Base-by-base conservation (phyloP, 495 filamentous ascomycete species). In the Cercophora newfieldiana region DNA sequence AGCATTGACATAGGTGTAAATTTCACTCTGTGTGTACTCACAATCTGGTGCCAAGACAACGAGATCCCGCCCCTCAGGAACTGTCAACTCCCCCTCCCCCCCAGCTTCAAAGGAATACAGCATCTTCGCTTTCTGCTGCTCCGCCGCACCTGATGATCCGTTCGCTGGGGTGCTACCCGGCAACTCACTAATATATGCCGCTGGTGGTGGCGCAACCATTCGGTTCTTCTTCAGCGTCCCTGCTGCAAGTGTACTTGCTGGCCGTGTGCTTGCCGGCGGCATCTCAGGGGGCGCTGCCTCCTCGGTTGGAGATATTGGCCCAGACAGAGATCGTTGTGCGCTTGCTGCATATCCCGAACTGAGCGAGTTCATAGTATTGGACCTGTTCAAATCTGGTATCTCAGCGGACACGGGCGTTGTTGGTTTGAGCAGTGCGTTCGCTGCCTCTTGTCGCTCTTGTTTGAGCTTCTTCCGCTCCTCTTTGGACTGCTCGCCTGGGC, bases 391-490 rank as follows among this genome's bases (percentile, higher is more conserved):
- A 10, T 82, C 72, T 22, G 84, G 82, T 33, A 84, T 71, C 69
- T 87, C 84, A 21, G 81, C 1, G 25, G 44, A 26, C n/a, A 75
- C 73, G 7, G 74, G 64, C 1, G 70, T 77, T 6, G 72, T 67
- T 1, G 81, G 76, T 55, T 79, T 81, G 19, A 77, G 83, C 70
- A 84, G 63, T 16, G 86, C 74, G 69, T 89, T 89, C n/a, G 92
- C 90, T 12, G 91, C 84, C 67, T 89, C 87, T 77, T 97, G 93
- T 56, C 90, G 86, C 71, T 91, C 88, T 25, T 79, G 84, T 76
- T 98, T 98, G 57, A 95, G 80, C 70, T 91, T 94, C 82, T 97
- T 98, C 81, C 89, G 91, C 63, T 96, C 93, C 61, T 98, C 96
- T 77, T 98, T 97, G 37, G 84, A 87, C 72, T 91, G 88, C 75